Evolutionary conservation across 2,329 filamentous ascomycete genomes (phyloP).

Genomic region (Alternaria gaisen): DNA sequence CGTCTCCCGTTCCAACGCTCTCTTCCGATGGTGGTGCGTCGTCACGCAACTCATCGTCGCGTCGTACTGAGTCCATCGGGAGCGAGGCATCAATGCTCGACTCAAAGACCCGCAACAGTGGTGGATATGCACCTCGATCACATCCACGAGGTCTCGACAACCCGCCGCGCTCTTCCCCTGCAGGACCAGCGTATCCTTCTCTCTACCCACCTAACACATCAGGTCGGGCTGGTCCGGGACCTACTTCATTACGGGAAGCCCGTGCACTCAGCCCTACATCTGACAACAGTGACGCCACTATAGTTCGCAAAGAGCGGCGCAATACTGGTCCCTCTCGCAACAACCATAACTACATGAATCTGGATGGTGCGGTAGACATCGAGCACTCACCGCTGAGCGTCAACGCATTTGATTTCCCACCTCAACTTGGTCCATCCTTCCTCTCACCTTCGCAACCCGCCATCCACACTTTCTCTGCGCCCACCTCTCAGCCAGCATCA

Average conservation of each 20-base stretch:
- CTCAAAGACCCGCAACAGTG: slow-evolving; percentile 66
- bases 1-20: slow-evolving; percentile 61
- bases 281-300: slow-evolving; percentile 41
- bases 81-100: slow-evolving; percentile 49
- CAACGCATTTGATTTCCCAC: slow-evolving; percentile 35
- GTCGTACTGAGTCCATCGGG: slow-evolving; percentile 54
- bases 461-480: slow-evolving; percentile 29
- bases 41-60: slow-evolving; percentile 54
- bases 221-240: slow-evolving; percentile 27
- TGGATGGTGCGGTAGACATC: slow-evolving; percentile 42
- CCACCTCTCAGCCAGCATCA: slow-evolving; percentile 33
- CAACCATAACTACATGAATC: slow-evolving; percentile 32
- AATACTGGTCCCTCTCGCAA: slow-evolving; percentile 31
- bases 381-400: slow-evolving; percentile 26
- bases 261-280: slow-evolving; percentile 38
- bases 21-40: slow-evolving; percentile 52
- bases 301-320: slow-evolving; percentile 34
- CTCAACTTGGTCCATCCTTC: slow-evolving; percentile 41
- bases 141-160: slow-evolving; percentile 39
- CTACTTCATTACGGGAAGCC: slow-evolving; percentile 33
- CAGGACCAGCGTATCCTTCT: slow-evolving; percentile 35
- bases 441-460: slow-evolving; percentile 32
- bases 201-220: slow-evolving; percentile 28
- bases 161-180: slow-evolving; percentile 40
- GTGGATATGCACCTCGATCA: slow-evolving; percentile 62